These are phyloP conservation scores for Russula emetica DNA, from an alignment of 768 basidiomycete genomes.

Conservation along the genomic window DNA sequence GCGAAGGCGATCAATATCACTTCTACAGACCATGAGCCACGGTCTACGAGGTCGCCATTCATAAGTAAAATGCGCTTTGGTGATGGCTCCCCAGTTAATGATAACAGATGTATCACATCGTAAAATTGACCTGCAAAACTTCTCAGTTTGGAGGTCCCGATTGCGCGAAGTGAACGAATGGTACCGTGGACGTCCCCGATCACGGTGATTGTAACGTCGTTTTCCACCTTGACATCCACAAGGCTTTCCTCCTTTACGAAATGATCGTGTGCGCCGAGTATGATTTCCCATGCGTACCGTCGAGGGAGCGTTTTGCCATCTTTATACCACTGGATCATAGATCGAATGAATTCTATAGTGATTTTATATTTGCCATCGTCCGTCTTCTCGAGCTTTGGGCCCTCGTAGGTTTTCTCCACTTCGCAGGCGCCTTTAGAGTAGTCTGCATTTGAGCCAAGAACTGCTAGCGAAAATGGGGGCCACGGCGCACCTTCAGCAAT, in stretches of 20 bases:
- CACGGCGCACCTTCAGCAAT: slow-evolving; percentile 63
- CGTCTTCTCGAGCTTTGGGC: slow-evolving; percentile 61
- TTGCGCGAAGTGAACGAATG: slow-evolving; percentile 2
- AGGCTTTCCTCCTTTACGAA: slow-evolving; percentile 77
- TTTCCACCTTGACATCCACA: slow-evolving; percentile 67
- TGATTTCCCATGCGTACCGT: slow-evolving; percentile 93
- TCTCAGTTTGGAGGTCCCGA: slow-evolving; percentile 14
- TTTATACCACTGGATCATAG: slow-evolving; percentile 92
- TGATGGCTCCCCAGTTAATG: slow-evolving; percentile 79
- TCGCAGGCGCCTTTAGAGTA: slow-evolving; percentile 63
- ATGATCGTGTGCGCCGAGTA: slow-evolving; percentile 74
- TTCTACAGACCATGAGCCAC: slow-evolving; percentile 93
- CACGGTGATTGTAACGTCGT: slow-evolving; percentile 83
- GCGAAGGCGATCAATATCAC: slow-evolving; percentile 91
- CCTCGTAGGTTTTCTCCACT: slow-evolving; percentile 65
- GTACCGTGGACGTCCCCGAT: slow-evolving; percentile 95
- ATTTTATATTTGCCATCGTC: slow-evolving; percentile 69
- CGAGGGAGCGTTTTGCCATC: slow-evolving; percentile 87
- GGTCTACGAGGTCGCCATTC: slow-evolving; percentile 96
- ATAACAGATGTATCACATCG: slow-evolving; percentile 83
- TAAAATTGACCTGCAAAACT: slow-evolving; percentile 77
- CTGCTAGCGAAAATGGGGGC: background rate
- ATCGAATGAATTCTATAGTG: slow-evolving; percentile 70
- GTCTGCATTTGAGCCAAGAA: background rate
- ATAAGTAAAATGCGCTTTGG: slow-evolving; percentile 83